Evolutionary conservation across 768 basidiomycete species (phyloP).

Genomic region (Punctularia strigosozonata): DNA sequence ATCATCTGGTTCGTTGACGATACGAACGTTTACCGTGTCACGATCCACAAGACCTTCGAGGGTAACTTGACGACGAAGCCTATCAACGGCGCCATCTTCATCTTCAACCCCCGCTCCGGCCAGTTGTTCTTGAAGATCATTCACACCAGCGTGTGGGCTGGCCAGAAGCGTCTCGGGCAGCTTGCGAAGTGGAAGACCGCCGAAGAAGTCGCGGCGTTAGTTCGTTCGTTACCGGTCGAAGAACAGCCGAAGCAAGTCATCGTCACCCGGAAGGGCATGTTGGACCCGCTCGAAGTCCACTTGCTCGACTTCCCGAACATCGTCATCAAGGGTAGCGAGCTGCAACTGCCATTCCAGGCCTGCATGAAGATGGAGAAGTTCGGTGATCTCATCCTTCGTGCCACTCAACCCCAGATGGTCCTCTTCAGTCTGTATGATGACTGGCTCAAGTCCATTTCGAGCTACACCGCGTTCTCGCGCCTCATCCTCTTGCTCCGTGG

Average conservation of each 20-base stretch:
- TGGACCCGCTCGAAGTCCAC: conserved; percentile 95
- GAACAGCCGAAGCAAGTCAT: conserved; percentile 99
- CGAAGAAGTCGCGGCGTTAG: conserved; percentile 97
- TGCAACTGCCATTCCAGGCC: conserved; percentile 98
- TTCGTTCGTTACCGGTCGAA: conserved; percentile 97
- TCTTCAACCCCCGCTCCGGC: conserved; percentile 98
- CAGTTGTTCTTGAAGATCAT: conserved; percentile 99
- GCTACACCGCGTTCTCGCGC: conserved; percentile 97
- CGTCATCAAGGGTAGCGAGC: conserved; percentile 97
- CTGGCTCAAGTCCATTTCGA: conserved; percentile 98
- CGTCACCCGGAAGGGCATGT: conserved; percentile 99
- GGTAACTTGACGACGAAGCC: conserved; percentile 99
- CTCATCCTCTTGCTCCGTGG: conserved; percentile 94
- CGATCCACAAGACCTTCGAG: conserved; percentile 99
- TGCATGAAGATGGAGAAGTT: conserved; percentile 99
- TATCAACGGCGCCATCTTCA: conserved; percentile 97
- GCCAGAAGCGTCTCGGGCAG: conserved; percentile 99
- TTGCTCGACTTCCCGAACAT: conserved; percentile 99
- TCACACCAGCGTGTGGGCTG: conserved; percentile 99
- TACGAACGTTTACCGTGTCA: conserved; percentile 99
- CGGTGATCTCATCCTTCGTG: conserved; percentile 92
- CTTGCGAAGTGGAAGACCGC: conserved; percentile 99
- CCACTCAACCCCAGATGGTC: conserved; percentile 98
- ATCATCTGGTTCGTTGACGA: conserved; percentile 99
- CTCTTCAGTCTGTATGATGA: conserved; percentile 97